A percentile compares a stretch with the other conserved stretches of the same genome.
phyloP scores from a whole-genome alignment of 2,329 filamentous ascomycete species.

The Rhynchosporium agropyri region DNA sequence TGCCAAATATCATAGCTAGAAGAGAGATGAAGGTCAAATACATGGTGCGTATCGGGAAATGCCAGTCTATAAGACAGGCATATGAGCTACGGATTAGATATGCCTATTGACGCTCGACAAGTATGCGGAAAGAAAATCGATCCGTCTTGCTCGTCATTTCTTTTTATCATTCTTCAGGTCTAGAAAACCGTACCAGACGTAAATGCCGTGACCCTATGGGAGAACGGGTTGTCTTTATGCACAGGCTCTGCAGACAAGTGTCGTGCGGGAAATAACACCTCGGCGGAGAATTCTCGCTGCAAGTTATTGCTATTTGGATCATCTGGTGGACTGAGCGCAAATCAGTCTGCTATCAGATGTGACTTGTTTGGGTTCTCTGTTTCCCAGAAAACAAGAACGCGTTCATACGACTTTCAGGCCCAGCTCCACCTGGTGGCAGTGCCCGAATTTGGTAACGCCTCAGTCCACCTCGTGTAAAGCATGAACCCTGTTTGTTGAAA shows the following conservation, averaged over 20 bases:
- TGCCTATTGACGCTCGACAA: not conserved
- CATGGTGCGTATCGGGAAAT: not conserved
- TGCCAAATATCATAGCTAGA: not conserved
- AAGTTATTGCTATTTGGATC: too few relatives aligned
- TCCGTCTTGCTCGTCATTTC: not conserved
- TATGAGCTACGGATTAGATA: not conserved
- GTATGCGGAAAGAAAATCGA: not conserved
- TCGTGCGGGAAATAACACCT: too few relatives aligned
- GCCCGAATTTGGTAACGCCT: not conserved
- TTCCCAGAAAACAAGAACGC: too few relatives aligned
- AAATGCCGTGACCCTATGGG: too few relatives aligned
- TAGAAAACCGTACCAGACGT: not conserved
- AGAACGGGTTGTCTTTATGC: too few relatives aligned
- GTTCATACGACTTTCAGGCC: not conserved
- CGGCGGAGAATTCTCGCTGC: too few relatives aligned
- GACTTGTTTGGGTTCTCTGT: too few relatives aligned
- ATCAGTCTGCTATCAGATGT: too few relatives aligned
- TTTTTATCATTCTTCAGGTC: not conserved
- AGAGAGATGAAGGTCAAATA: not conserved
- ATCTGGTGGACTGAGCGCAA: too few relatives aligned
- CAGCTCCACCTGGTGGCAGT: not conserved
- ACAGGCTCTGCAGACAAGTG: too few relatives aligned
- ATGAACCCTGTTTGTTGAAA: constrained; percentile 1
- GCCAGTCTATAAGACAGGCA: not conserved
- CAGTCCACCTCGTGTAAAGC: not conserved